Evolutionary conservation across 345 rosid genomes (phyloP).

Genomic region (Erucastrum elatum): DNA sequence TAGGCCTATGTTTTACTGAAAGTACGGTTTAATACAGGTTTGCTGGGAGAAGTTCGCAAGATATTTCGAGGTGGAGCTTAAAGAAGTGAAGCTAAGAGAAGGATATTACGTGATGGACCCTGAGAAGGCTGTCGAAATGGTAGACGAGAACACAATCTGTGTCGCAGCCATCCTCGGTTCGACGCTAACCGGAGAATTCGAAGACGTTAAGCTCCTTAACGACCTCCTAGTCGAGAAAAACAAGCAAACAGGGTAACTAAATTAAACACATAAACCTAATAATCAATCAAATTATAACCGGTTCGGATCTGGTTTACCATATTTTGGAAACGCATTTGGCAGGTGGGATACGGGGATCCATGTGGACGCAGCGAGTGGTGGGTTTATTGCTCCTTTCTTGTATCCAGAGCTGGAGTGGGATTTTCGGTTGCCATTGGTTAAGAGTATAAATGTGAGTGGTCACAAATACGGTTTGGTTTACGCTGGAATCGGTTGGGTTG

Average conservation of each 20-base stretch:
- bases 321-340: conserved; percentile 3
- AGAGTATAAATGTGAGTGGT: conserved; percentile 63
- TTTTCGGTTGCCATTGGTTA: conserved; percentile 57
- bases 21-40: conserved; percentile 41
- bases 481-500: conserved; percentile 62
- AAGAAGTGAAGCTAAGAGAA: conserved; percentile 60
- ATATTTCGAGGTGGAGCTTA: conserved; percentile 66
- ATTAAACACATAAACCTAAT: not conserved
- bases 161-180: conserved; percentile 66
- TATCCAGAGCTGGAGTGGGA: conserved; percentile 70
- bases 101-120: conserved; percentile 67
- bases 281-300: not conserved
- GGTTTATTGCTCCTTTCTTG: conserved; percentile 61
- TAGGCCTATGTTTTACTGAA: not conserved
- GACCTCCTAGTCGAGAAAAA: conserved; percentile 53
- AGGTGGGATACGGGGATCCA: conserved; percentile 65
- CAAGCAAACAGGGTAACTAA: conserved; percentile 42
- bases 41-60: conserved; percentile 77
- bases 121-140: conserved; percentile 55
- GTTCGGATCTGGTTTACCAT: not conserved
- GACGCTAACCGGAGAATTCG: conserved; percentile 63
- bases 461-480: conserved; percentile 64
- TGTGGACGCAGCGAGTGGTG: conserved; percentile 70
- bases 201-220: conserved; percentile 61
- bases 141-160: conserved; percentile 66